Percentiles rank a stretch among this genome's conserved stretches.
Evolutionary conservation across 2,329 filamentous ascomycete genomes (phyloP).

Genomic region (Nemania sp.): DNA sequence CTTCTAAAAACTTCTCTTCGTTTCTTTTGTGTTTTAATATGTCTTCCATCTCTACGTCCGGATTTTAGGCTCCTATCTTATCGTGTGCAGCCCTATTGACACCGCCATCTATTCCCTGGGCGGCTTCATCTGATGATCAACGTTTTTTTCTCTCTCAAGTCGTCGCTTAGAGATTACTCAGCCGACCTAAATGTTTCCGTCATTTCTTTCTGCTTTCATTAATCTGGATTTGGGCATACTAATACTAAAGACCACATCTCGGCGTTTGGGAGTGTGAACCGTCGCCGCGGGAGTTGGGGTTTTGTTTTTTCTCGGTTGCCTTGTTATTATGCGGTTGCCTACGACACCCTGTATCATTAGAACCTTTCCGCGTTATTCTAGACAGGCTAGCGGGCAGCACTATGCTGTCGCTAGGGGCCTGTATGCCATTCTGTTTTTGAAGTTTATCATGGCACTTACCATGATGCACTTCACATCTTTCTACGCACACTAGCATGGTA

Average conservation of each 20-base stretch:
- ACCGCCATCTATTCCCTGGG: constrained; percentile 2
- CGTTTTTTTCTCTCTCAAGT: constrained; percentile 13
- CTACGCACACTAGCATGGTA: too few species aligned
- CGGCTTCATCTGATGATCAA: constrained; percentile 35
- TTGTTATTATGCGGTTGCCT: not conserved
- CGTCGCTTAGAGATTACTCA: not conserved
- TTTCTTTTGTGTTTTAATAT: constrained; percentile 9
- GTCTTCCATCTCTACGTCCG: constrained; percentile 3
- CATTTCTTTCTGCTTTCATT: constrained; percentile 1
- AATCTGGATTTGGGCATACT: constrained; percentile 21
- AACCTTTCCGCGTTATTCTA: not conserved
- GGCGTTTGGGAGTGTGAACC: constrained; percentile 33
- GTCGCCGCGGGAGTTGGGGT: not conserved
- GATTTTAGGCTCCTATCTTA: constrained; percentile 15
- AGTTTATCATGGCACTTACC: too few species aligned
- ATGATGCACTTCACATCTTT: too few species aligned
- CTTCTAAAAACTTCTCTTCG: constrained; percentile 29
- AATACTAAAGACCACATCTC: constrained; percentile 31
- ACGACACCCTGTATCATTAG: constrained; percentile 30
- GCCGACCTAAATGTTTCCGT: constrained; percentile 14
- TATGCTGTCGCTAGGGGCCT: not conserved
- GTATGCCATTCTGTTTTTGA: not conserved
- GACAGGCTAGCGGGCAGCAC: not conserved
- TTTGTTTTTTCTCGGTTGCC: not conserved
- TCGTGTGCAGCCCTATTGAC: constrained; percentile 10